phyloP scores from a whole-genome alignment of 139 green algal species.

The Gonium pectorale region DNA sequence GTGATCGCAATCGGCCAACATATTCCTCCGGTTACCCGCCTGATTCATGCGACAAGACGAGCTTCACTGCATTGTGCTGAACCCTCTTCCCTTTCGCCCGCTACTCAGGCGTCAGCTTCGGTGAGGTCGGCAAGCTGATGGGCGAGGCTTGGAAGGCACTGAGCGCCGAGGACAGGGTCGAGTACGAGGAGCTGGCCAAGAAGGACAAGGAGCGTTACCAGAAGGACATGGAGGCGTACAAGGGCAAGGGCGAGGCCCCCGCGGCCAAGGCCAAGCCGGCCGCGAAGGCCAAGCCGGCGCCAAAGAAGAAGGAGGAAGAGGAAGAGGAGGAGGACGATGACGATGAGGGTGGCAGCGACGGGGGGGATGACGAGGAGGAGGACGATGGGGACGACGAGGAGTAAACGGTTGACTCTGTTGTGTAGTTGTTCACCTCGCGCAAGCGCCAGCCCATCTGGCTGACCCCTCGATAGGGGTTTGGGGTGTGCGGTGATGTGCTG shows the following conservation, averaged over 20 bases:
- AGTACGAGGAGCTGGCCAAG: conserved; percentile 42
- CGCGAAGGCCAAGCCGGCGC: not conserved
- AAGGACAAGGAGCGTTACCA: conserved; percentile 74
- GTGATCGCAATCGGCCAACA: too few species aligned
- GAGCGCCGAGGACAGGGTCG: conserved; percentile 74
- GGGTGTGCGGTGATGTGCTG: too few species aligned
- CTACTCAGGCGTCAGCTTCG: conserved; percentile 65
- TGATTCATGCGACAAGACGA: not conserved
- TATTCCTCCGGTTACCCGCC: too few species aligned
- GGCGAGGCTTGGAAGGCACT: conserved; percentile 85
- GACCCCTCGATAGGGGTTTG: too few species aligned
- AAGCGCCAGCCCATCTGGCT: too few species aligned
- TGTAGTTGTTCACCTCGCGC: too few species aligned
- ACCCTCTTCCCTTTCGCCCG: not conserved
- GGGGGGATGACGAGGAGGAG: not conserved
- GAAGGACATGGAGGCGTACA: conserved; percentile 76
- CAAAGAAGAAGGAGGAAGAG: not conserved
- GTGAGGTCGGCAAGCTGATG: conserved; percentile 80
- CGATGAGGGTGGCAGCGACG: not conserved
- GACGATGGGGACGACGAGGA: conserved; percentile 14
- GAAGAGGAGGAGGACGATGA: not conserved
- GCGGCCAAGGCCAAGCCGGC: conserved; percentile 1
- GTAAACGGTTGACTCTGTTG: not conserved
- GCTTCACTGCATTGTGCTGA: not conserved
- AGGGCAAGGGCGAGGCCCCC: conserved; percentile 35